A percentile compares a stretch with the other conserved stretches of the same genome.
Evolutionary conservation across 2,329 filamentous ascomycete genomes (phyloP).

Genomic region (Apiospora hydei): DNA sequence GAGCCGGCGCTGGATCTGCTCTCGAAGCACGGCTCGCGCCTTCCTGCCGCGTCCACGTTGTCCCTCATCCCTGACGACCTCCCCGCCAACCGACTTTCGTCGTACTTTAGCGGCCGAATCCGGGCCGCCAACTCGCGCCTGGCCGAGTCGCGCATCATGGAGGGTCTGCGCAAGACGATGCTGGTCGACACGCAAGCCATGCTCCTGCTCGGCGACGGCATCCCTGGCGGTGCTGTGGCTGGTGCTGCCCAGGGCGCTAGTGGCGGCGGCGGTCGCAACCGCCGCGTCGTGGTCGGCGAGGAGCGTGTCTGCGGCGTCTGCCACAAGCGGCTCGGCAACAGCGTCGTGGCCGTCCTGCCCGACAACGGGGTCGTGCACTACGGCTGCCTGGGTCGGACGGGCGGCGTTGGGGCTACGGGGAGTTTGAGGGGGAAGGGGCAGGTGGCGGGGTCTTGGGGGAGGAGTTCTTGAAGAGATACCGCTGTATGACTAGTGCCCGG

Average conservation of each 20-base stretch:
- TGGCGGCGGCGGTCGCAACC: slow-evolving; percentile 56
- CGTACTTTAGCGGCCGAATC: slow-evolving; percentile 92
- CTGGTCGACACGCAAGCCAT: slow-evolving; percentile 78
- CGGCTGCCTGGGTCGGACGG: slow-evolving; percentile 68
- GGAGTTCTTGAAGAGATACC: slow-evolving; percentile 25
- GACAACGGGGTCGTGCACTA: slow-evolving; percentile 85
- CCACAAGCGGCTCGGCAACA: slow-evolving; percentile 89
- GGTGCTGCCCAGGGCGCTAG: slow-evolving; percentile 48
- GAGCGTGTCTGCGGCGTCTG: slow-evolving; percentile 92
- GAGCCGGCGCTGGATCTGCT: slow-evolving; percentile 84
- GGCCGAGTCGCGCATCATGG: slow-evolving; percentile 80
- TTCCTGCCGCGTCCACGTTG: slow-evolving; percentile 87
- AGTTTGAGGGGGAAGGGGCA: slow-evolving; percentile 40
- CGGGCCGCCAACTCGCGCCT: slow-evolving; percentile 82
- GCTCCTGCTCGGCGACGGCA: slow-evolving; percentile 72
- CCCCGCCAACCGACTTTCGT: slow-evolving; percentile 79
- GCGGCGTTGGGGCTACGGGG: slow-evolving; percentile 42
- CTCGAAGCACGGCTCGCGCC: slow-evolving; percentile 89
- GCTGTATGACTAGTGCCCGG: neutral
- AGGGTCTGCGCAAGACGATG: slow-evolving; percentile 78
- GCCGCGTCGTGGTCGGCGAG: slow-evolving; percentile 82
- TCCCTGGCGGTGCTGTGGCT: slow-evolving; percentile 45
- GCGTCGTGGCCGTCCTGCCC: slow-evolving; percentile 88
- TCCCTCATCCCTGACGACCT: slow-evolving; percentile 84
- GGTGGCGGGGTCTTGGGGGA: slow-evolving; percentile 41